phyloP scores from a whole-genome alignment of 345 rosid genomes.

The Lepidium sativum region DNA sequence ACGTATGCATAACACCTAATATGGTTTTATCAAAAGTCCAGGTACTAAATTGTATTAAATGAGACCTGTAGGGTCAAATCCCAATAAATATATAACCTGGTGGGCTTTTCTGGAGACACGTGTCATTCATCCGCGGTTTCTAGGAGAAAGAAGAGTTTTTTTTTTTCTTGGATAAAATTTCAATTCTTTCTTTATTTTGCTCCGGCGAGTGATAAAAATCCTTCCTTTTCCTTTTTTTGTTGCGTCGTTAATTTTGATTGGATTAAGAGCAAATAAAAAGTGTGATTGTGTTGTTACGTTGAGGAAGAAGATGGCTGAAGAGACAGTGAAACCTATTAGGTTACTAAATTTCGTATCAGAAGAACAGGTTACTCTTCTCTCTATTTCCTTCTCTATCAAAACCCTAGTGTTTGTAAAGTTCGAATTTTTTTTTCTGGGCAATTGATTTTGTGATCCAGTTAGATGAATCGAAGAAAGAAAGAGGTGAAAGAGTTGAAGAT shows the following conservation, averaged over 20 bases:
- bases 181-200: not conserved
- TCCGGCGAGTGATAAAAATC: not conserved
- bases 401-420: not conserved
- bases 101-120: not conserved
- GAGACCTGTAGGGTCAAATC: not conserved
- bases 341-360: constrained; percentile 82
- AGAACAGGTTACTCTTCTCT: constrained; percentile 49
- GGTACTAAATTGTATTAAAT: not conserved
- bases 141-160: not conserved
- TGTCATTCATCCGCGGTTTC: not conserved
- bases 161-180: no score
- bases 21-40: not conserved
- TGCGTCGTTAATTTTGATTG: no score
- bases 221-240: no score
- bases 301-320: constrained; percentile 57
- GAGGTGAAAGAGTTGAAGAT: constrained; percentile 92
- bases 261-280: not conserved
- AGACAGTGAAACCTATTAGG: constrained; percentile 45
- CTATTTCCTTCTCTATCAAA: not conserved
- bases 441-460: constrained; percentile 37
- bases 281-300: not conserved
- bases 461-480: constrained; percentile 69
- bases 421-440: not conserved
- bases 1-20: not conserved
- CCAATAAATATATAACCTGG: not conserved